Percentiles rank a stretch among this genome's conserved stretches.
Conservation (phyloP, 164 flowering plant species). For the Sextonia rubra region DNA sequence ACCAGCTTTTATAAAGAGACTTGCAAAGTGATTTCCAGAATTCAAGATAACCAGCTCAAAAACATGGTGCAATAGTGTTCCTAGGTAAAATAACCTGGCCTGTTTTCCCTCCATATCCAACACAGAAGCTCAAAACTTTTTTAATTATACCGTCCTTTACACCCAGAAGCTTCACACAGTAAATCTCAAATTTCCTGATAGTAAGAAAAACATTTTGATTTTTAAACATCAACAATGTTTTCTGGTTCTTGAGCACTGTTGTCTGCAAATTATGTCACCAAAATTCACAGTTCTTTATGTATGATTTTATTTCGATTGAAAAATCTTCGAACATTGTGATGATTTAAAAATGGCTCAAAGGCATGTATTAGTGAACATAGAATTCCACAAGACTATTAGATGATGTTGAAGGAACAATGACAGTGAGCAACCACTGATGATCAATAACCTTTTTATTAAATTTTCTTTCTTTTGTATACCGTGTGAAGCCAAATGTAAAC, state of each 20-base stretch:
- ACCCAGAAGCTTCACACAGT: neutral
- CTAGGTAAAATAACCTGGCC: neutral
- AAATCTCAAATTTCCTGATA: neutral
- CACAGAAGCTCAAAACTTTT: neutral
- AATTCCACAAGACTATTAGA: neutral
- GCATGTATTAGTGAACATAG: neutral
- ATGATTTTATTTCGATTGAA: neutral
- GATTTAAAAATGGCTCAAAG: neutral
- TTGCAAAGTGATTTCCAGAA: neutral
- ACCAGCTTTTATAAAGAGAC: neutral
- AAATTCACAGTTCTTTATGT: neutral
- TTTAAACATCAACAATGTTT: neutral
- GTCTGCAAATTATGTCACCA: neutral
- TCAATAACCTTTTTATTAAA: too few relatives aligned
- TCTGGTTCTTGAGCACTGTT: neutral
- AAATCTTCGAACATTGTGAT: neutral
- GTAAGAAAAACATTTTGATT: too few relatives aligned
- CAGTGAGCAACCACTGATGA: neutral
- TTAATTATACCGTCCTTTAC: neutral
- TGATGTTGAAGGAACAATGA: neutral
- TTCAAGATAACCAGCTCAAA: neutral
- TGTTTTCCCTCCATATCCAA: neutral
- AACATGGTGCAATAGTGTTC: neutral
- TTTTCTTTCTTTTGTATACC: too few relatives aligned
- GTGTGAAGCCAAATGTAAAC: too few relatives aligned